Evolutionary conservation across 192 early-diverging fungal genomes (phyloP), one percentile per base, ranked within the genome.

Genomic region (Entomortierella parvispora): DNA sequence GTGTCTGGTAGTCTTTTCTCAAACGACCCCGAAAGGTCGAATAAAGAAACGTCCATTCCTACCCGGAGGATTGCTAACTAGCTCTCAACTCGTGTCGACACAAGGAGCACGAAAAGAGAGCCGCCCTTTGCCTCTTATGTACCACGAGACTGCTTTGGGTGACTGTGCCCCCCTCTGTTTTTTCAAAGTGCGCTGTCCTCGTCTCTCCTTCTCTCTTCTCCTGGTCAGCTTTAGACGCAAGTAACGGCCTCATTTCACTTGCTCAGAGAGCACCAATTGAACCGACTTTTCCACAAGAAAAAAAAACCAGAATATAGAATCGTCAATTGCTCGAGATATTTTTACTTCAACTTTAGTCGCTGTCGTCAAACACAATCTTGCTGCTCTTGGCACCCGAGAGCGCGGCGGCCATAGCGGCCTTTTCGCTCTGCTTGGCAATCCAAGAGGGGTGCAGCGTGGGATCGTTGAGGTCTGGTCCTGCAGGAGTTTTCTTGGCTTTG

Each of bases 311-410:
- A n/a, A n/a, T n/a, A n/a, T n/a, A n/a, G n/a, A n/a, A n/a, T n/a
- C n/a, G n/a, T n/a, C n/a, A n/a, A 33, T 53, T 52, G 17, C 22
- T 20, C 14, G 3, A 26, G 15, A 4, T 44, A 20, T 57, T 42
- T 3, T 40, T 33, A 57, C 31, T 29, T 37, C 31, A 55, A 25
- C 29, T 56, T 34, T 40, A 68, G 29, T 68, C 69, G 42, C 63
- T 71, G 56, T 85, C 84, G 22, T 84, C 82, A 65, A 86, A 85
- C 49, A 79, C 81, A 52, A 68, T 83, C 50, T 83, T 80, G 69
- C 83, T 85, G 45, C 83, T 78, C 53, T 76, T 63, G 72, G 80
- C 80, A 18, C 85, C 85, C 63, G 74, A 68, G 18, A 77, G 55
- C 18, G 74, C 74, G 2, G 74, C 74, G n/a, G 74, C 74, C 59